Conservation (phyloP, 2,329 filamentous ascomycete species). For the Lasiodiplodia sp. region DNA sequence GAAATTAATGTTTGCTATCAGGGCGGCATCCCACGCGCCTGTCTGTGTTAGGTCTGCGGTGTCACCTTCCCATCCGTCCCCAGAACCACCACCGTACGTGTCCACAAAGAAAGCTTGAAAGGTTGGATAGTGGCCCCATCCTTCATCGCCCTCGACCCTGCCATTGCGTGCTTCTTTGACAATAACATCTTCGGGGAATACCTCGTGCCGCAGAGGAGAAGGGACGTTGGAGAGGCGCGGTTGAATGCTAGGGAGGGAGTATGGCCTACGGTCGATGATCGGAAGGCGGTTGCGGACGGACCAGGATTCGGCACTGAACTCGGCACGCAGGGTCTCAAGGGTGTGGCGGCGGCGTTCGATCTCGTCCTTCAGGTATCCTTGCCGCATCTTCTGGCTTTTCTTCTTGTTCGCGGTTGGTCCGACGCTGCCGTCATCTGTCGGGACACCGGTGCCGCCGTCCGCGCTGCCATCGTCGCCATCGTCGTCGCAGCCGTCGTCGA, state of each 20-base stretch:
- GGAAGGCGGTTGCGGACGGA: slow-evolving; percentile 4
- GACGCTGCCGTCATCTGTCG: not conserved
- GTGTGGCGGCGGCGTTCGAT: not conserved
- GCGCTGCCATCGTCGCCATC: not conserved
- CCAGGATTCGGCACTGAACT: slow-evolving; percentile 11
- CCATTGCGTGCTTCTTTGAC: not conserved
- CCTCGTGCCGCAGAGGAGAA: slow-evolving; percentile 35
- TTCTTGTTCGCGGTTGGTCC: not conserved
- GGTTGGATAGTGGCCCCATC: slow-evolving; percentile 1
- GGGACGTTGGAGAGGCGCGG: slow-evolving; percentile 30
- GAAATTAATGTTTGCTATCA: slow-evolving; percentile 8
- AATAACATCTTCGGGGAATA: slow-evolving; percentile 36
- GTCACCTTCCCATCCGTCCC: not conserved
- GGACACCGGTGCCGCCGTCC: not conserved
- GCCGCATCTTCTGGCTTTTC: not conserved
- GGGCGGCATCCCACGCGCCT: not conserved
- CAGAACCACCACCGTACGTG: slow-evolving; percentile 6
- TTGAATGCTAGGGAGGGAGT: not conserved
- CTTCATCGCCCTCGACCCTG: not conserved
- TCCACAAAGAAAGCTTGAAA: slow-evolving; percentile 31
- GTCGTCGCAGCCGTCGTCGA: not conserved
- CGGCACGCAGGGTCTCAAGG: not conserved
- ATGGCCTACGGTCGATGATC: not conserved
- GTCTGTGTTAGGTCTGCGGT: not conserved
- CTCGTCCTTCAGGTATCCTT: not conserved